phyloP scores from a whole-genome alignment of 2,329 filamentous ascomycete species.

The Diaporthe sp. region DNA sequence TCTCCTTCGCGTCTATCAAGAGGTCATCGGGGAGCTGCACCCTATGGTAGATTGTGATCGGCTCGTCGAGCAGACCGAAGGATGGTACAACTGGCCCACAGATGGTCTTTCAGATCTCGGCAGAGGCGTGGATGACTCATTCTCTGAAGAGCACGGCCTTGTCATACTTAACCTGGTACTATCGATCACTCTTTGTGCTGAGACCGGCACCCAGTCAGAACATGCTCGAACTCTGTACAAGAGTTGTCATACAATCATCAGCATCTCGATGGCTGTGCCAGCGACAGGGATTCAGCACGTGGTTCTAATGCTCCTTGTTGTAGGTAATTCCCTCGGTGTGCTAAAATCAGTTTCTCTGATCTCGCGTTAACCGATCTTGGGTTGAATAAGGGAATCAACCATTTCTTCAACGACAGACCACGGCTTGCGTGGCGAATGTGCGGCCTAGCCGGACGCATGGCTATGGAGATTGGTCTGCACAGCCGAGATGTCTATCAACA shows the following conservation, averaged over 20 bases:
- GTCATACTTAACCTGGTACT: not conserved
- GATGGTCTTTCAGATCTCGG: not conserved
- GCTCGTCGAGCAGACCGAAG: not conserved
- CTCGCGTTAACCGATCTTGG: too few relatives aligned
- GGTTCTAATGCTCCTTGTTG: not conserved
- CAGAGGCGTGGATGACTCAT: not conserved
- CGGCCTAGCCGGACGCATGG: constrained; percentile 2
- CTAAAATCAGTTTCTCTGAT: too few relatives aligned
- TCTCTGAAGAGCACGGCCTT: not conserved
- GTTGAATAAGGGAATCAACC: not conserved
- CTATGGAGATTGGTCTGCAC: constrained; percentile 15
- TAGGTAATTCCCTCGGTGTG: not conserved
- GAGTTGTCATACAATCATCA: not conserved
- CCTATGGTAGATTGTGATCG: not conserved
- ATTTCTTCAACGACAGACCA: not conserved
- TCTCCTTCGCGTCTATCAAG: not conserved
- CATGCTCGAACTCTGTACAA: not conserved
- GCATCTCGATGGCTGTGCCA: not conserved
- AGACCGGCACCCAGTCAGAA: not conserved
- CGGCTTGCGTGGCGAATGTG: constrained; percentile 19
- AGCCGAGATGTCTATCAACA: not conserved
- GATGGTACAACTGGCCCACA: not conserved
- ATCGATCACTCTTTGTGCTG: not conserved
- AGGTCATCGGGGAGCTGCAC: not conserved
- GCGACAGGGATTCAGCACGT: not conserved